A percentile compares a stretch with the other conserved stretches of the same genome.
Conservation (phyloP, 495 filamentous ascomycete species). For the Penicillium dipodomyicola region DNA sequence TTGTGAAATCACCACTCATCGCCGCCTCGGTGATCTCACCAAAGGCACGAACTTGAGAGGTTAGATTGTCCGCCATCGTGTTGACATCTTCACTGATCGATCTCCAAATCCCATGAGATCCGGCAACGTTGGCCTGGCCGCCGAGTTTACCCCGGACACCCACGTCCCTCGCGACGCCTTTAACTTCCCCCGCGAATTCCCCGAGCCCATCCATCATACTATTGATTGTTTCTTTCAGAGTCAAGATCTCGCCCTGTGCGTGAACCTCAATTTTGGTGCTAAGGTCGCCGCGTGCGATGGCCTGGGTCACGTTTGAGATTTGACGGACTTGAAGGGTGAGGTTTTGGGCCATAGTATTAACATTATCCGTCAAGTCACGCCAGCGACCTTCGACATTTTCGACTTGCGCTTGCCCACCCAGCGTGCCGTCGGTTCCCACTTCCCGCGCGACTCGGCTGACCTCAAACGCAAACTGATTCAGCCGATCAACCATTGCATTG, state of each 20-base stretch:
- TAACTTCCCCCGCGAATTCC: slow-evolving; percentile 90
- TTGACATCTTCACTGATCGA: slow-evolving; percentile 80
- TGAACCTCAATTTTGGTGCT: slow-evolving; percentile 88
- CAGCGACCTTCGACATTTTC: slow-evolving; percentile 91
- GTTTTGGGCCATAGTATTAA: slow-evolving; percentile 95
- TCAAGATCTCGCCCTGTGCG: slow-evolving; percentile 84
- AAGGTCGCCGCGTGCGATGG: slow-evolving; percentile 83
- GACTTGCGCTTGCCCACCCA: slow-evolving; percentile 87
- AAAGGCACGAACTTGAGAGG: slow-evolving; percentile 86
- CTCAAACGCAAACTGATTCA: slow-evolving; percentile 88
- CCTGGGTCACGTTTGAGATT: slow-evolving; percentile 90
- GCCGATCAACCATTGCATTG: slow-evolving; percentile 91
- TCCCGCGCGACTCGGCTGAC: slow-evolving; percentile 90
- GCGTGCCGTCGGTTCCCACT: slow-evolving; percentile 84
- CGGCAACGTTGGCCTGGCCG: slow-evolving; percentile 84
- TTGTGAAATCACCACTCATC: slow-evolving; percentile 82
- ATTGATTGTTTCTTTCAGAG: slow-evolving; percentile 90
- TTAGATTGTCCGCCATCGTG: slow-evolving; percentile 86
- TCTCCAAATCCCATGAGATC: slow-evolving; percentile 93
- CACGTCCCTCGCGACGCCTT: slow-evolving; percentile 89
- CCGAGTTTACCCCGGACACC: slow-evolving; percentile 88
- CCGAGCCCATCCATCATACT: slow-evolving; percentile 91
- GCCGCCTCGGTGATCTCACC: slow-evolving; percentile 91
- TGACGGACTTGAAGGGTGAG: slow-evolving; percentile 89
- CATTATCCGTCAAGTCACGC: slow-evolving; percentile 88